These are phyloP conservation scores for Carpinus viminea DNA, from an alignment of 306 rosid genomes.

Conservation along the genomic window DNA sequence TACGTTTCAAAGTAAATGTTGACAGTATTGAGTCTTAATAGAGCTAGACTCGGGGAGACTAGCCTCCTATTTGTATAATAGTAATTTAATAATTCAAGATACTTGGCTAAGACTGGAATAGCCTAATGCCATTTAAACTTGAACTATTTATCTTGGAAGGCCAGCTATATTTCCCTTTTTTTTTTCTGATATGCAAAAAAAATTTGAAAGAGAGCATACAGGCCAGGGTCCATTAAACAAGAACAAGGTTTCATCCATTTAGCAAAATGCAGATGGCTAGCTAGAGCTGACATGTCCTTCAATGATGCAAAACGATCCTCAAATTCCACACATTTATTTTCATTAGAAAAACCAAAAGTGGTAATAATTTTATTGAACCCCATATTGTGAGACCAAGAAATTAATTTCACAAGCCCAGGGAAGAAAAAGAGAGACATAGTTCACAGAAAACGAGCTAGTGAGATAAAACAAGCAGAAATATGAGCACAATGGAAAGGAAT, in stretches of 20 bases:
- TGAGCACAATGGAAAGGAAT: not conserved
- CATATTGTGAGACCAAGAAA: not conserved
- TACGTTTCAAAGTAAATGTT: no score
- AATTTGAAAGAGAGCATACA: not conserved
- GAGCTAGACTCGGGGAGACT: no score
- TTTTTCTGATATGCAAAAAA: no score
- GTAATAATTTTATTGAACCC: not conserved
- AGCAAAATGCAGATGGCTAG: not conserved
- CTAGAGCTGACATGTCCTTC: not conserved
- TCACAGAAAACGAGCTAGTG: not conserved
- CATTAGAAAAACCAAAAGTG: not conserved
- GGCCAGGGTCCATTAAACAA: not conserved
- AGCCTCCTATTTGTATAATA: not conserved
- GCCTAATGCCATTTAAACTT: not conserved
- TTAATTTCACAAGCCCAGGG: no score
- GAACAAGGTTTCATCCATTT: not conserved
- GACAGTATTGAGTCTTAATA: no score
- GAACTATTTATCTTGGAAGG: not conserved
- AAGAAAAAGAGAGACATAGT: not conserved
- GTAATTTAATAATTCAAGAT: not conserved
- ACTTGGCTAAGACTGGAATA: not conserved
- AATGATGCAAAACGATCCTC: not conserved
- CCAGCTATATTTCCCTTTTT: not conserved
- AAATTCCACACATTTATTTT: not conserved
- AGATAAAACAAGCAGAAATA: not conserved